Evolutionary conservation across 495 filamentous ascomycete genomes (phyloP).

Genomic region (Xylaria scruposa): DNA sequence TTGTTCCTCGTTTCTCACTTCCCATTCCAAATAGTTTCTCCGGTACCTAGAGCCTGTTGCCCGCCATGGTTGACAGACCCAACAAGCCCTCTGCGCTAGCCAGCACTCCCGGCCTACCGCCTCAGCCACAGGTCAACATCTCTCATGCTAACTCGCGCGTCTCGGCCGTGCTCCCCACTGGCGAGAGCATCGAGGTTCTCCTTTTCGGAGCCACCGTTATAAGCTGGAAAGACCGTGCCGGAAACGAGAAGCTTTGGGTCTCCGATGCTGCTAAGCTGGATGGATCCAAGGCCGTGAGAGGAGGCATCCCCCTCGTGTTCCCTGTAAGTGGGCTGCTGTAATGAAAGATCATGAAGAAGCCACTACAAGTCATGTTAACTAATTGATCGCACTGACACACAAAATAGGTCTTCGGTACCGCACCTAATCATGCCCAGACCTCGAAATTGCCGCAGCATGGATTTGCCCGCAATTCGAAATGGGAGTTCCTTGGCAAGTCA

Average conservation of each 20-base stretch:
- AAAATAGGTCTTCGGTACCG: constrained; percentile 84
- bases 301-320: constrained; percentile 93
- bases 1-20: background rate
- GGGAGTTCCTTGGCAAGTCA: constrained; percentile 78
- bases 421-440: constrained; percentile 73
- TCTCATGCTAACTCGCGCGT: constrained; percentile 68
- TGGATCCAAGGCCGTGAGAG: constrained; percentile 67
- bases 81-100: constrained; percentile 83
- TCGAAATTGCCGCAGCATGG: constrained; percentile 87
- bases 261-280: constrained; percentile 75
- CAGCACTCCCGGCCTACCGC: constrained; percentile 66
- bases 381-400: background rate
- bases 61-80: constrained; percentile 76
- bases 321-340: constrained; percentile 66
- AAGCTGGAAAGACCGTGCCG: constrained; percentile 83
- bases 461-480: constrained; percentile 86
- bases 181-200: constrained; percentile 84
- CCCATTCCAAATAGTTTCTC: background rate
- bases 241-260: constrained; percentile 87
- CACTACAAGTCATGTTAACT: constrained; percentile 13
- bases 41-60: background rate
- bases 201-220: constrained; percentile 92
- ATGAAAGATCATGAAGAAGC: background rate
- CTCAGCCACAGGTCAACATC: constrained; percentile 72
- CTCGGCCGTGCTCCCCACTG: constrained; percentile 76